Evolutionary conservation across 306 rosid species (phyloP), one percentile per base, ranked within the genome.

Genomic region (Lathyrus oleraceus): DNA sequence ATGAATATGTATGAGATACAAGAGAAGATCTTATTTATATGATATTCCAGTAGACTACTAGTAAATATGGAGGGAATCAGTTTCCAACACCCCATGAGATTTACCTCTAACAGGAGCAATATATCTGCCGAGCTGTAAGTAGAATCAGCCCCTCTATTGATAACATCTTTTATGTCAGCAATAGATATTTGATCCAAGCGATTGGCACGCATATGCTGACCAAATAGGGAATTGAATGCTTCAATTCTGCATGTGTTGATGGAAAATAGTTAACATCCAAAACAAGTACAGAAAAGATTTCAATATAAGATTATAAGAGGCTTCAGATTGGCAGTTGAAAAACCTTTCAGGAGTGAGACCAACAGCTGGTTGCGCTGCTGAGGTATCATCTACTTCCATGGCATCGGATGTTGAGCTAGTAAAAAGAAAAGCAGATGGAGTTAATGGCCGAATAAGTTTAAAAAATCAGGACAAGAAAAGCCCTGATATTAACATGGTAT

Each of bases 181-280:
- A 95, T 74, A 53, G 96, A 74, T 83, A 94, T 83, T 49, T 70
- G 57, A 51, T 87, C 91, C 80, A 89, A 44, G 59, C 83, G 99
- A 61, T 91, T 85, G 61, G 84, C 65, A 15, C 84, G 90, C 95
- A 89, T 88, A 76, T 91, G 92, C 79, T 89, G 97, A 79, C 89
- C 91, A 78, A 95, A 86, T 13, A 81, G 74, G 73, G 96, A 78
- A 68, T 87, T 86, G 74, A 91, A 91, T 66, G 87, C 92, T 81
- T 82, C 88, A 7, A 81, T 79, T 86, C 99, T 95, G 91, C 79
- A 72, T 43, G 72, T 30, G 72, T 30, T 3, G 8, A 52, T 11
- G 47, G 49, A 20, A 48, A 38, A 52, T 20, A 45, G 54, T 45
- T 61, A 35, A 59, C 44, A 44, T 76, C 28, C 70, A 59, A 74